Base-by-base conservation (phyloP, 208 protist genomes). In the Endotrypanum monterogeii region DNA sequence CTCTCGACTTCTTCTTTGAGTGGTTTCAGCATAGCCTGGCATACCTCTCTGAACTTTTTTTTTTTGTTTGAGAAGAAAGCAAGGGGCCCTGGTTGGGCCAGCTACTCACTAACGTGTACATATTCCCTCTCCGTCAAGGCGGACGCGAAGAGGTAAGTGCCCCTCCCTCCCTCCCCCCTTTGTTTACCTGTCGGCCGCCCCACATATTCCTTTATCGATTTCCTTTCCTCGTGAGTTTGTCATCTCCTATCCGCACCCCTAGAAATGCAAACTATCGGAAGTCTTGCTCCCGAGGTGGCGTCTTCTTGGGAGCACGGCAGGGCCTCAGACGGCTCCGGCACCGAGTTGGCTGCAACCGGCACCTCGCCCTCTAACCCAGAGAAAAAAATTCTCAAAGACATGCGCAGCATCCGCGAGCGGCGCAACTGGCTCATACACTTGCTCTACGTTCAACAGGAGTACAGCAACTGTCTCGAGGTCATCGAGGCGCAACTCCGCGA, bases 341-440 rank as follows among this genome's bases (percentile, higher is more conserved):
- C 63, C 63, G 41, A 30, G 8, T 50, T 61, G 30, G 60, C 39
- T 35, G 55, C 44, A 28, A 46, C n/a, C 6, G n/a, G n/a, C n/a
- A n/a, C 23, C 25, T 20, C 50, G 11, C 58, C 66, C 0, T 28
- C 67, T 8, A 74, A 71, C 32, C 28, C 50, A 1, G 68, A 77
- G 51, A 46, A 74, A 41, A 70, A 77, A 28, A 32, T 79, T n/a
- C 39, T 41, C 6, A 67, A 78, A 50, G 74, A 84, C 63, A 52
- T 86, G 35, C 60, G 87, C 50, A 44, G 63, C 2, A 83, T 93
- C 46, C 88, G 94, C 16, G 95, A 98, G 71, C 83, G 88, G 28
- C 86, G 88, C 25, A 99, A 99, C 85, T 98, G 95, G 88, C 82
- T 98, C 18, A 98, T 99, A 56, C 95, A 99, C 67, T 51, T 93